Evolutionary conservation across 2,329 filamentous ascomycete species (phyloP), one percentile per base, ranked within the genome.

Genomic region (Pseudopyrenochaeta lycopersici): DNA sequence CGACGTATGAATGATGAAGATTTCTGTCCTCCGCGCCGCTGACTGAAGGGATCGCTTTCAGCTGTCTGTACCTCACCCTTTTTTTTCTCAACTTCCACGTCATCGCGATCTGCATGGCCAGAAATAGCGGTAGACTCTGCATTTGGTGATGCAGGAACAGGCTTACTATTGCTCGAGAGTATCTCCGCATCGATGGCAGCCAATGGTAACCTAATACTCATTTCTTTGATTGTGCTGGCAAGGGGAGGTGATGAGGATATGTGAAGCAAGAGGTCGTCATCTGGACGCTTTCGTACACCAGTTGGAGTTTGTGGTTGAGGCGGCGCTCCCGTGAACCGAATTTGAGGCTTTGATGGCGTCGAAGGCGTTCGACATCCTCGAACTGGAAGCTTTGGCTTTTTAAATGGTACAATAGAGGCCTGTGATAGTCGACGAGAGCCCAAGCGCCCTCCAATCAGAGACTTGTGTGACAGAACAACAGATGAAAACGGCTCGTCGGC

Each of bases 111-210:
- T 15, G 66, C 68, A 49, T 75, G 76, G 49, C 58, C 72, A 54
- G 70, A 83, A 60, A 70, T 75, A 7, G 76, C 76, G 33, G 62
- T 73, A 5, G 77, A 79, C 4, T 72, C 71, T 39, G 71, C 73
- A 33, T 64, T 60, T 21, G 77, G 77, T 17, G 74, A 78, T 66
- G 58, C 77, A 73, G 67, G 80, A 62, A 68, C 64, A 61, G 54
- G 77, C 71, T 68, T 81, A 35, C 63, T 74, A 46, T 79, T 80
- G 62, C 77, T 78, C 1, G 76, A 78, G 10, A 78, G 54, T 11
- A 74, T 60, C 43, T 68, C 67, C 7, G 52, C 35, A 7, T 62
- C 49, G 15, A 36, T 33, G 20, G 20, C 27, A 46, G 32, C 49
- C 5, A 35, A 17, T n/a, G 35, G 54, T 14, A 53, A 1, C 29